Percentiles rank a stretch among this genome's conserved stretches.
These are phyloP conservation scores for Termitomyces sp. DNA, from an alignment of 768 basidiomycete genomes.

Conservation along the genomic window DNA sequence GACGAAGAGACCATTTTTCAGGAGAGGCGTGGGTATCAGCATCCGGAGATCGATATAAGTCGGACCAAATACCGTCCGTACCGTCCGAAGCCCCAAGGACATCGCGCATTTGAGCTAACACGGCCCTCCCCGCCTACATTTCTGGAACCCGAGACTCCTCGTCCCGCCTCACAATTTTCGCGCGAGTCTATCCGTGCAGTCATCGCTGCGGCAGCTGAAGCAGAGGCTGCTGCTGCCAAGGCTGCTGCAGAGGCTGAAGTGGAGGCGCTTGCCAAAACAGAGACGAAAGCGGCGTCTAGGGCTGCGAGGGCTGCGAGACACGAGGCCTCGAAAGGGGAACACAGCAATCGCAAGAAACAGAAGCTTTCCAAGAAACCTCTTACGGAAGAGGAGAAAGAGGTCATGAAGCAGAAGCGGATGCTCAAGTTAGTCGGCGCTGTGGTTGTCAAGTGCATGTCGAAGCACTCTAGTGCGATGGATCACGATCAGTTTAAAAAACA, in stretches of 20 bases:
- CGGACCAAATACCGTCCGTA: conserved; percentile 4
- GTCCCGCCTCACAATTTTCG: neutral
- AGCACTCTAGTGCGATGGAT: conserved; percentile 70
- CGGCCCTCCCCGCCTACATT: neutral
- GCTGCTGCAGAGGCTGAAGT: conserved; percentile 24
- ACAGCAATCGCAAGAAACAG: conserved; percentile 27
- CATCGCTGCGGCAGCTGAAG: conserved; percentile 27
- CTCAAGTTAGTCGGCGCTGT: conserved; percentile 81
- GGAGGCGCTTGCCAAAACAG: conserved; percentile 24
- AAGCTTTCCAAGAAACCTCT: conserved; percentile 35
- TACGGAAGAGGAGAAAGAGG: conserved; percentile 56
- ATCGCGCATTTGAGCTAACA: neutral
- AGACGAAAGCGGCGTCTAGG: conserved; percentile 17
- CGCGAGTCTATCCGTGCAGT: conserved; percentile 27
- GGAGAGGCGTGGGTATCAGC: neutral
- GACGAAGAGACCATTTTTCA: conserved; percentile 4
- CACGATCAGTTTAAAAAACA: conserved; percentile 89
- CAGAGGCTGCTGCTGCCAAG: conserved; percentile 26
- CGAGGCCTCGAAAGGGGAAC: conserved; percentile 13
- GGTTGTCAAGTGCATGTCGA: conserved; percentile 91
- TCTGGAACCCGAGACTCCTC: neutral
- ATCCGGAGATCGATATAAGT: conserved; percentile 1
- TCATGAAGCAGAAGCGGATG: conserved; percentile 75
- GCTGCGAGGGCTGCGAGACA: conserved; percentile 17
- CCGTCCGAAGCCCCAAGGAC: neutral